Conservation (phyloP, 768 basidiomycete genomes). For the Mycena alexandri region DNA sequence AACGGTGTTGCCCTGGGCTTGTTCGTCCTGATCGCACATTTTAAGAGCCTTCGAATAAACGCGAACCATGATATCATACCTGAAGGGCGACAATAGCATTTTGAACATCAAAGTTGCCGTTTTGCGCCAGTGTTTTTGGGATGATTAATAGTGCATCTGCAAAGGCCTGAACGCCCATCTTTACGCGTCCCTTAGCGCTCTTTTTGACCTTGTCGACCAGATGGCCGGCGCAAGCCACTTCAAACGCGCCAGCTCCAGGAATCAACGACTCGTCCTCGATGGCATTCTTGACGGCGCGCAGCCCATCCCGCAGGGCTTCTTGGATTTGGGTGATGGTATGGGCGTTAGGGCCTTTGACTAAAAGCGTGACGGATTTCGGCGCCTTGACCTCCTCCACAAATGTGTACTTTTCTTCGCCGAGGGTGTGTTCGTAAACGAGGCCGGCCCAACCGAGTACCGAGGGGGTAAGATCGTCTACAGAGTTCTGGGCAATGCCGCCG, state of each 20-base stretch:
- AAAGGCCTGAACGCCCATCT: slow-evolving; percentile 98
- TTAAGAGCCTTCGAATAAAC: slow-evolving; percentile 8
- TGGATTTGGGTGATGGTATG: slow-evolving; percentile 97
- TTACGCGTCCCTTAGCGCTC: slow-evolving; percentile 90
- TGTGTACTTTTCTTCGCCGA: slow-evolving; percentile 99
- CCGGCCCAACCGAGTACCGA: slow-evolving; percentile 97
- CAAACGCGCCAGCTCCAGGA: slow-evolving; percentile 98
- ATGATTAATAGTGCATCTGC: slow-evolving; percentile 95
- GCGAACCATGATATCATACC: slow-evolving; percentile 53
- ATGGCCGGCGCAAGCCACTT: slow-evolving; percentile 91
- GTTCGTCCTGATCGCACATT: slow-evolving; percentile 76
- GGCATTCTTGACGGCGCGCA: slow-evolving; percentile 96
- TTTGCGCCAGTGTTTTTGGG: slow-evolving; percentile 95
- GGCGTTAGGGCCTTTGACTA: slow-evolving; percentile 97
- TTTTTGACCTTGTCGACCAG: slow-evolving; percentile 85
- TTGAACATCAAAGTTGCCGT: slow-evolving; percentile 97
- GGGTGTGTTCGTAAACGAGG: slow-evolving; percentile 97
- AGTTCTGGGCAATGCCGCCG: slow-evolving; percentile 97
- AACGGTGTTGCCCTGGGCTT: slow-evolving; percentile 92
- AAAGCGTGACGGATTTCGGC: slow-evolving; percentile 94
- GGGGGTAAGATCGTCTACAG: slow-evolving; percentile 94
- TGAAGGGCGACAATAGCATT: slow-evolving; percentile 93
- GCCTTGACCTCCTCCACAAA: slow-evolving; percentile 97
- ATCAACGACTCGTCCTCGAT: slow-evolving; percentile 90
- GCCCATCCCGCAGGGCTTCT: slow-evolving; percentile 97